Evolutionary conservation across 768 basidiomycete genomes (phyloP).

Genomic region (Tulasnella sp.): DNA sequence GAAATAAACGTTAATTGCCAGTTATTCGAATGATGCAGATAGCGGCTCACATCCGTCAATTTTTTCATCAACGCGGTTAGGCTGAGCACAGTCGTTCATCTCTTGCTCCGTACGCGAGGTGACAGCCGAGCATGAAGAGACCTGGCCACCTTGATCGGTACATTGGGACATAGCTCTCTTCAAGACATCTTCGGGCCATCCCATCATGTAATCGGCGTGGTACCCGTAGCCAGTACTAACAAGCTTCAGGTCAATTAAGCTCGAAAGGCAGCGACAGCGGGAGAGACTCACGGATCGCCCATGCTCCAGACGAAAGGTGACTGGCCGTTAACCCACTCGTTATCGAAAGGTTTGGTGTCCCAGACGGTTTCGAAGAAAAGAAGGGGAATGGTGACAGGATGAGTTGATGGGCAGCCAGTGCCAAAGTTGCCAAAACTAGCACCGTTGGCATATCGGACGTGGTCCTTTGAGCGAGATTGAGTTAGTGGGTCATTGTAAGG

Average conservation of each 20-base stretch:
- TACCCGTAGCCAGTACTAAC: slow-evolving; percentile 35
- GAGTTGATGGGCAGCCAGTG: slow-evolving; percentile 35
- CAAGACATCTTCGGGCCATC: slow-evolving; percentile 29
- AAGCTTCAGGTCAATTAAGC: no score
- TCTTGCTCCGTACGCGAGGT: slow-evolving; percentile 32
- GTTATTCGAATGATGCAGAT: background rate
- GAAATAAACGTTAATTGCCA: no score
- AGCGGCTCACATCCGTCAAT: slow-evolving; percentile 30
- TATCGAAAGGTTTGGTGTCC: slow-evolving; percentile 33
- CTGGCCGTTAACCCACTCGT: slow-evolving; percentile 35
- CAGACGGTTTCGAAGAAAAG: slow-evolving; percentile 36
- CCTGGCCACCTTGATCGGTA: slow-evolving; percentile 29
- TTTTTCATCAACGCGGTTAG: slow-evolving; percentile 32
- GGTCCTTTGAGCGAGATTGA: slow-evolving; percentile 4
- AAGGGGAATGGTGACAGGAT: slow-evolving; percentile 33
- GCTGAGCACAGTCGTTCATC: slow-evolving; percentile 35
- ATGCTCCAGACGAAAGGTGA: slow-evolving; percentile 36
- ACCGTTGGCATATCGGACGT: slow-evolving; percentile 31
- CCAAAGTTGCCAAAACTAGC: slow-evolving; percentile 37
- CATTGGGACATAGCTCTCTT: slow-evolving; percentile 30
- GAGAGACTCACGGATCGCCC: slow-evolving; percentile 33
- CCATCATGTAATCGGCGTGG: slow-evolving; percentile 36
- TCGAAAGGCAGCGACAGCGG: background rate
- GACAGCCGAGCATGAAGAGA: slow-evolving; percentile 26
- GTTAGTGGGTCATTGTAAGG: no score